Evolutionary conservation across 805 yeast genomes (phyloP).

Genomic region (Barnettozyma wickerhamii): DNA sequence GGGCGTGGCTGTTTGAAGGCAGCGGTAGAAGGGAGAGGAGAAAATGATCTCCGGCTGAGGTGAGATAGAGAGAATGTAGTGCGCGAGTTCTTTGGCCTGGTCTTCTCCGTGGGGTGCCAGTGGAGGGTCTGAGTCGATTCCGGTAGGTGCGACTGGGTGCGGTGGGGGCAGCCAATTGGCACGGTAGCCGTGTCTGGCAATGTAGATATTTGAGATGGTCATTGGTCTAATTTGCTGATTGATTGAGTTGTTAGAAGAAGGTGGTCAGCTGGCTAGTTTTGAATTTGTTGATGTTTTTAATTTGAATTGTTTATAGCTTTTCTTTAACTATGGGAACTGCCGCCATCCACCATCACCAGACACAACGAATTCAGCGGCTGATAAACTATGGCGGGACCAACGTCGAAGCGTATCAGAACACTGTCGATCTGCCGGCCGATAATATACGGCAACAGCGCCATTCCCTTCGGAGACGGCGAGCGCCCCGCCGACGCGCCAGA

Average conservation of each 20-base stretch:
- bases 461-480: conserved; percentile 54
- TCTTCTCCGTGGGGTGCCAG: conserved; percentile 83
- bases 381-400: conserved; percentile 4
- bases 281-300: neutral
- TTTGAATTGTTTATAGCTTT: too few species aligned
- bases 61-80: conserved; percentile 43
- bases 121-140: conserved; percentile 85
- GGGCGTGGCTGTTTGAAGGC: conserved; percentile 78
- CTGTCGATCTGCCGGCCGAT: conserved; percentile 75
- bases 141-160: conserved; percentile 79
- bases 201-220: conserved; percentile 55
- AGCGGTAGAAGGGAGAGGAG: conserved; percentile 84
- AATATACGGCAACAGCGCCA: conserved; percentile 76
- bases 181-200: conserved; percentile 86
- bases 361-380: neutral
- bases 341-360: neutral
- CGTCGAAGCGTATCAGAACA: conserved; percentile 33
- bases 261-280: neutral
- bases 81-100: conserved; percentile 80
- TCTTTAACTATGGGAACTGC: too few species aligned
- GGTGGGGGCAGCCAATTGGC: conserved; percentile 79
- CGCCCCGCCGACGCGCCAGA: conserved; percentile 62
- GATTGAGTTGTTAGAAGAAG: too few species aligned
- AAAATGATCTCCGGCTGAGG: conserved; percentile 70
- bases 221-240: conserved; percentile 22